Conservation (phyloP, 2,329 filamentous ascomycete species). For the Fusarium haematococcum region DNA sequence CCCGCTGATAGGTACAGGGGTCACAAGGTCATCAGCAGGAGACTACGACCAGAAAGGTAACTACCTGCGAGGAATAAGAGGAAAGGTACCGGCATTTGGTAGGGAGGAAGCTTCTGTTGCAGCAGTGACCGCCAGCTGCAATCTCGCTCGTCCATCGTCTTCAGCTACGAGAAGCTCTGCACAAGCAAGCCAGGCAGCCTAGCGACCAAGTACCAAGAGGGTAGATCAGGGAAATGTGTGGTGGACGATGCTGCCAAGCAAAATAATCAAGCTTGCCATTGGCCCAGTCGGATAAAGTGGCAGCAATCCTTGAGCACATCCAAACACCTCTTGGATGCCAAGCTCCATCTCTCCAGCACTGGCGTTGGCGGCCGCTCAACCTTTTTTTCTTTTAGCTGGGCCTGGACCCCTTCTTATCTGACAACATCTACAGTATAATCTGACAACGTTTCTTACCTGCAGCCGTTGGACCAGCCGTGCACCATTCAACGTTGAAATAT, state of each 20-base stretch:
- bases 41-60: constrained; percentile 8
- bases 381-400: constrained; percentile 5
- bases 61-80: not conserved
- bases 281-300: constrained; percentile 27
- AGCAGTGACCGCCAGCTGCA: constrained; percentile 7
- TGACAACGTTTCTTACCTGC: constrained; percentile 1
- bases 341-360: constrained; percentile 4
- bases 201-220: constrained; percentile 18
- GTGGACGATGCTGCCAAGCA: constrained; percentile 27
- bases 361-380: constrained; percentile 10
- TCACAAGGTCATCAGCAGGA: constrained; percentile 9
- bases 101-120: not conserved
- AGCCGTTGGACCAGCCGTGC: not conserved
- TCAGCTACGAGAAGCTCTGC: constrained; percentile 14
- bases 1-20: constrained; percentile 19
- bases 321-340: constrained; percentile 23
- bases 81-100: not conserved
- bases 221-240: constrained; percentile 34
- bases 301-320: constrained; percentile 25
- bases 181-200: constrained; percentile 7
- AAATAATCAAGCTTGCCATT: constrained; percentile 25
- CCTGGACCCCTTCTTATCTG: constrained; percentile 18
- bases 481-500: not conserved
- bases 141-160: not conserved
- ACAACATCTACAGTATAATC: not conserved